Evolutionary conservation across 441 rosid species (phyloP), one percentile per base, ranked within the genome.

Genomic region (Mallotus repandus): DNA sequence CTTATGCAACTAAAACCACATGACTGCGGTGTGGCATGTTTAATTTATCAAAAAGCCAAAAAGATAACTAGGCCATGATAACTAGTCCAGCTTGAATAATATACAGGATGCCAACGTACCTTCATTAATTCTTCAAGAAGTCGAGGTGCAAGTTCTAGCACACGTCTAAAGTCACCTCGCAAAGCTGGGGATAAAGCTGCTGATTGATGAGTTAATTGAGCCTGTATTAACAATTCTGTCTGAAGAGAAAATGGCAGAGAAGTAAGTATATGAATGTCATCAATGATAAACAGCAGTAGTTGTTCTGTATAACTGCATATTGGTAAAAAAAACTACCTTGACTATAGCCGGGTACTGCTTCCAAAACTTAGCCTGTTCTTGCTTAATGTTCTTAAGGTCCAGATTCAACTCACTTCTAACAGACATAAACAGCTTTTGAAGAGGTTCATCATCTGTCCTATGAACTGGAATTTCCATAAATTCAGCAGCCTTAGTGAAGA

Each of bases 351-450:
- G 99, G 83, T 96, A 96, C 85, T 93, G 98, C 88, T 93, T 96
- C 98, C 94, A 96, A 82, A 93, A 96, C 85, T 93, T 96, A 71
- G 98, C 98, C 81, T 96, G 99, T 84, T 96, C 99, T 88, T 96
- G 98, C 90, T 96, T 96, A 74, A 91, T 89, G 84, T 92, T 96
- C 87, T 93, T 93, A 22, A 82, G 92, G 81, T 96, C 99, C 82
- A 96, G 82, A 81, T 96, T 93, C 84, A 96, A 84, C 84, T 96
- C 99, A 75, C 99, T 93, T 85, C 99, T 86, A 60, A 96, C 99
- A 16, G 96, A 88, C 88, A 93, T 78, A 86, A 96, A 96, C 76
- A 96, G 86, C 87, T 91, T 96, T 83, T 91, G 97, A 70, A 96
- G 97, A 61, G 99, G 99, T 80, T 96, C 99, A 74, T 89, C 87